A percentile compares a stretch with the other conserved stretches of the same genome.
phyloP scores from a whole-genome alignment of 805 yeast species.

The Zygoascus tannicola region DNA sequence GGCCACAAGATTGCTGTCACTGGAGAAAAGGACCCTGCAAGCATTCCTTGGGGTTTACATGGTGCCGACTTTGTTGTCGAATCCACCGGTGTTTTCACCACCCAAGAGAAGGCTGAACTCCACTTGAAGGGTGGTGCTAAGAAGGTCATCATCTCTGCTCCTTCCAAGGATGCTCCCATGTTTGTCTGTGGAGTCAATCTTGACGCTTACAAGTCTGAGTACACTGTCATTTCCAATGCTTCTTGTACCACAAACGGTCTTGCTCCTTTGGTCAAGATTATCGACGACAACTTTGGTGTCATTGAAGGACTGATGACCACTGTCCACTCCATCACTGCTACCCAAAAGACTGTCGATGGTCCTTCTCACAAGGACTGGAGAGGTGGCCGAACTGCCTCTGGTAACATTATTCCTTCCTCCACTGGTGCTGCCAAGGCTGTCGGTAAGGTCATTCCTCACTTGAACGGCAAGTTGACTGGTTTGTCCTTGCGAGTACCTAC shows the following conservation, averaged over 20 bases:
- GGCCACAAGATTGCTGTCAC: slow-evolving; percentile 57
- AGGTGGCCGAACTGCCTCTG: slow-evolving; percentile 96
- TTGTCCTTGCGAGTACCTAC: slow-evolving; percentile 92
- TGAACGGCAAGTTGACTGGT: slow-evolving; percentile 91
- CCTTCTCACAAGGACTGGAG: slow-evolving; percentile 98
- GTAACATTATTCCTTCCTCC: slow-evolving; percentile 90
- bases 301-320: slow-evolving; percentile 94
- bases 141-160: slow-evolving; percentile 92
- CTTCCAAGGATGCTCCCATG: slow-evolving; percentile 92
- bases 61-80: slow-evolving; percentile 84
- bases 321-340: slow-evolving; percentile 91
- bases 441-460: slow-evolving; percentile 86
- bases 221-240: slow-evolving; percentile 78
- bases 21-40: slow-evolving; percentile 78
- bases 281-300: slow-evolving; percentile 78
- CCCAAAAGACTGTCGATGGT: slow-evolving; percentile 95
- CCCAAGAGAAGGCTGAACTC: slow-evolving; percentile 66
- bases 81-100: slow-evolving; percentile 93
- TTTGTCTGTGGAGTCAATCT: slow-evolving; percentile 88
- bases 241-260: slow-evolving; percentile 95
- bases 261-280: slow-evolving; percentile 88
- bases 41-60: slow-evolving; percentile 77
- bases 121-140: slow-evolving; percentile 89
- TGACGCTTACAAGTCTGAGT: slow-evolving; percentile 64
- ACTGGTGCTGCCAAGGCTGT: slow-evolving; percentile 98